Conservation (phyloP, 1,284 basidiomycete species). For the Pholiota adiposa region DNA sequence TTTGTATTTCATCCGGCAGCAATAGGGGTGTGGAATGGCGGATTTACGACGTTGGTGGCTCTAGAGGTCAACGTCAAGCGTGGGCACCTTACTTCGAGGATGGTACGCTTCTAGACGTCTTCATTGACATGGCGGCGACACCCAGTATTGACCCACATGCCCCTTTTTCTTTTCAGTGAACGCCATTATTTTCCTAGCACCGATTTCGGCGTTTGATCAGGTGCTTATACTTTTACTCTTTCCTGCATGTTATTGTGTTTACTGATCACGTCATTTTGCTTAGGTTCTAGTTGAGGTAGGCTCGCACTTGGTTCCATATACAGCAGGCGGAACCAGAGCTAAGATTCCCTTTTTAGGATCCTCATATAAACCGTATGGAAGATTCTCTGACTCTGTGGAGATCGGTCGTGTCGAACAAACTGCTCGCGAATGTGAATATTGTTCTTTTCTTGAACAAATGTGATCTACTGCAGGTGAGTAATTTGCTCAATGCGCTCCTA, state of each 20-base stretch:
- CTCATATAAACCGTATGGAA: constrained; percentile 71
- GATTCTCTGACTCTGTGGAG: constrained; percentile 78
- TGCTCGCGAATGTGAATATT: constrained; percentile 71
- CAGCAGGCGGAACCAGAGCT: not conserved
- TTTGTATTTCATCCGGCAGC: constrained; percentile 61
- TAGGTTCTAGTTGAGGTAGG: constrained; percentile 69
- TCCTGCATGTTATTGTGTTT: not conserved
- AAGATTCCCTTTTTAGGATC: constrained; percentile 49
- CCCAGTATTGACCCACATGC: constrained; percentile 1
- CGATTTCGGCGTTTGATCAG: constrained; percentile 84
- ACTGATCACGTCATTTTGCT: constrained; percentile 6
- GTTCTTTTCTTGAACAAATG: constrained; percentile 82
- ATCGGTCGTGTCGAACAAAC: constrained; percentile 66
- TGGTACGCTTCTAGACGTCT: constrained; percentile 45
- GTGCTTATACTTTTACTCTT: constrained; percentile 20
- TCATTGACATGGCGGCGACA: not conserved
- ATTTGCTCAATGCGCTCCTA: not conserved
- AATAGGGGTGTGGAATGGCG: constrained; percentile 71
- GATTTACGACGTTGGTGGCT: constrained; percentile 82
- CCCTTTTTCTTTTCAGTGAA: constrained; percentile 53
- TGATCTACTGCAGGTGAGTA: constrained; percentile 66
- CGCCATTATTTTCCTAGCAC: constrained; percentile 83
- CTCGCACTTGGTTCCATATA: not conserved
- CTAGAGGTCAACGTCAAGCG: constrained; percentile 74
- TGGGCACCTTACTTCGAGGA: constrained; percentile 87